Evolutionary conservation across 2,329 filamentous ascomycete species (phyloP).

Genomic region (Xylariomycetidae sp.): DNA sequence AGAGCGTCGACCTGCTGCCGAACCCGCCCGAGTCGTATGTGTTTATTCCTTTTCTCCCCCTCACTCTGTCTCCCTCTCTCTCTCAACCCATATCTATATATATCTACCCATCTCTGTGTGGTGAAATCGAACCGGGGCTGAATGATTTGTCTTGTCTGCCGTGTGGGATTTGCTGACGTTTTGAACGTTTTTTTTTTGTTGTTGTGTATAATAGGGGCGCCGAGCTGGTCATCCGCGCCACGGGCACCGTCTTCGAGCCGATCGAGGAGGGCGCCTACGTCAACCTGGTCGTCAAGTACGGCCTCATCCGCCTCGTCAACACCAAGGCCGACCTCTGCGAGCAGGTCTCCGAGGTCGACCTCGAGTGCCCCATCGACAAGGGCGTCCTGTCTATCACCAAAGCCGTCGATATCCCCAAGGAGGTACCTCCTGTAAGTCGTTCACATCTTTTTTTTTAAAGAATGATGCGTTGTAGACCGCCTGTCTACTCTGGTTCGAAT

Average conservation of each 20-base stretch:
- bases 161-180: too few species aligned
- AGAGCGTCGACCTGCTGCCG: constrained; percentile 73
- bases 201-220: constrained; percentile 69
- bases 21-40: constrained; percentile 87
- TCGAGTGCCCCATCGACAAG: constrained; percentile 82
- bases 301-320: constrained; percentile 82
- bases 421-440: constrained; percentile 87
- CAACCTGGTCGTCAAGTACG: constrained; percentile 84
- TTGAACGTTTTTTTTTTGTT: constrained; percentile 7
- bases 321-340: constrained; percentile 83
- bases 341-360: constrained; percentile 79
- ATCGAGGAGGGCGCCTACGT: constrained; percentile 79
- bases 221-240: constrained; percentile 72
- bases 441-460: background rate
- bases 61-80: too few species aligned
- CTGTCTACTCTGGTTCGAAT: too few species aligned
- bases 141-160: too few species aligned
- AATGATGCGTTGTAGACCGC: too few species aligned
- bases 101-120: too few species aligned
- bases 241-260: constrained; percentile 66
- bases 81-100: too few species aligned
- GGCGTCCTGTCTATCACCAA: constrained; percentile 72
- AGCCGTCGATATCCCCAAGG: constrained; percentile 74
- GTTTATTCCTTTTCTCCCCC: constrained; percentile 18
- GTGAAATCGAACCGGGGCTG: too few species aligned